Conservation (phyloP, 345 rosid species). For the Sonneratia caseolaris region DNA sequence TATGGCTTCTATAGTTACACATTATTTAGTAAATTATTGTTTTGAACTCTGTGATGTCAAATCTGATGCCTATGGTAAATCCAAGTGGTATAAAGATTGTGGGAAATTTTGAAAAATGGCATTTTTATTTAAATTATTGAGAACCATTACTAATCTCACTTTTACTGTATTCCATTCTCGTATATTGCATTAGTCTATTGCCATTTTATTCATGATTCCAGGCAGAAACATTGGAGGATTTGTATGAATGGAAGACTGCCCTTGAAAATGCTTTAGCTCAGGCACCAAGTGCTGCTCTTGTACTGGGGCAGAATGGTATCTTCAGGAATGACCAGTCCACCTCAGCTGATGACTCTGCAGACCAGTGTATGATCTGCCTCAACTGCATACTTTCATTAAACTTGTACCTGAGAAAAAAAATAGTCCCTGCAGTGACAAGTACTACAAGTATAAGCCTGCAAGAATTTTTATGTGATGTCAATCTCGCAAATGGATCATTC, state of each 20-base stretch:
- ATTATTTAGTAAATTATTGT: not conserved
- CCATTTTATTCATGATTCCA: not conserved
- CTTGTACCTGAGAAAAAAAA: not conserved
- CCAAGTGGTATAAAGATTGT: not conserved
- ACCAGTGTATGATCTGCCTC: slow-evolving; percentile 25
- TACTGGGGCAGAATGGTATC: slow-evolving; percentile 72
- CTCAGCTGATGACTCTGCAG: slow-evolving; percentile 32
- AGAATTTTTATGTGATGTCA: not conserved
- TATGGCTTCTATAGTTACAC: not conserved
- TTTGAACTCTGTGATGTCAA: not conserved
- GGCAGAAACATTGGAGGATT: slow-evolving; percentile 67
- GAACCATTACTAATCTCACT: not conserved
- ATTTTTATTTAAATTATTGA: not conserved
- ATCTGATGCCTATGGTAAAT: not conserved
- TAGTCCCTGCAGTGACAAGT: not conserved
- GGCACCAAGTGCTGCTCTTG: slow-evolving; percentile 74
- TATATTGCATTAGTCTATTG: not conserved
- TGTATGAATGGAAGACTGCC: slow-evolving; percentile 82
- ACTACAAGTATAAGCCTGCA: not conserved
- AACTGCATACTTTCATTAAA: not conserved
- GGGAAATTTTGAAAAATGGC: not conserved
- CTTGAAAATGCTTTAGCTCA: slow-evolving; percentile 82
- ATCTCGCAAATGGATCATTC: not conserved
- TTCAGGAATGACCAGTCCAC: slow-evolving; percentile 59
- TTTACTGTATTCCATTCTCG: not conserved